Evolutionary conservation across 148 eudicot species (phyloP), one percentile per base, ranked within the genome.

Genomic region (Chenopodium suecicum): DNA sequence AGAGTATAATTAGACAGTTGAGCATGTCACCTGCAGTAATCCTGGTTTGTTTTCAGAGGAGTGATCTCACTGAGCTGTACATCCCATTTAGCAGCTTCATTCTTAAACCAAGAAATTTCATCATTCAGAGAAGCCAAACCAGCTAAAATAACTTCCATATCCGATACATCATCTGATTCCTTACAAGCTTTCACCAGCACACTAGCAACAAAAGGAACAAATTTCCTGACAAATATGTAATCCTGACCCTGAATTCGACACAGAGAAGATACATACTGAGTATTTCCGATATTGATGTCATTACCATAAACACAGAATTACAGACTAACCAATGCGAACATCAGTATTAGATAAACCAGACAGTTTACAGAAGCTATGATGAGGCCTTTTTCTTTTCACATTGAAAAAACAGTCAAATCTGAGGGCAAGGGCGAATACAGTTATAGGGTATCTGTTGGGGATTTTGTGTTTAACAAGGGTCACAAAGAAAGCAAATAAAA

Each of bases 71-170:
- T 73, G 14, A 92, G 86, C 2, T 88, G 77, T 44, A 95, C 85
- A 32, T 79, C 86, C 91, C 93, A 93, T 86, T 89, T 93, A 4
- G 89, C 86, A 70, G 94, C 94, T 86, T 93, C 97, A 82, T 87
- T 86, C 87, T 93, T 95, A 85, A 95, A 95, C 98, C 98, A 95
- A 20, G 83, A 85, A 70, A 95, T 81, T 85, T 95, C 98, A 48
- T 93, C 98, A 75, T 91, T 89, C 78, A 95, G 83, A 83, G 98
- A 84, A 85, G 93, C 98, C 85, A 92, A 31, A 34, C 98, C 98
- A 60, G 96, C 91, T 81, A 95, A 84, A 78, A 93, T 86, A 34
- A 88, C 76, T 44, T 93, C 98, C 86, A 90, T 82, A 87, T 95
- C 94, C 19, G 87, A 79, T 77, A 76, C 79, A 81, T 92, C 90